phyloP scores from a whole-genome alignment of 768 basidiomycete species.

The Kwoniella shandongensis region DNA sequence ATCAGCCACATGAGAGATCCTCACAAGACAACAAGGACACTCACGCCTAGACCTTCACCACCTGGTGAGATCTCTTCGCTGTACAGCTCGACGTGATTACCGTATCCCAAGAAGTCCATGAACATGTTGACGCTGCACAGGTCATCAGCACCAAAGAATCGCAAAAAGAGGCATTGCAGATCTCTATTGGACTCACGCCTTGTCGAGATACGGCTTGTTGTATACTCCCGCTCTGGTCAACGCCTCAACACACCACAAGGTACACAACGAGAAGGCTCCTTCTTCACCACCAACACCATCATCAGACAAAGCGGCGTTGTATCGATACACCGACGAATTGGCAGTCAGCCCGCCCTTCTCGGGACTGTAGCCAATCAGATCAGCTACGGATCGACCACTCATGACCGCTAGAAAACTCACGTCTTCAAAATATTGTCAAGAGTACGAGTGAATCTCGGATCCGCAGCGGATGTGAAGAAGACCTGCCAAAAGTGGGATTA shows the following conservation, averaged over 20 bases:
- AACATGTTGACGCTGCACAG: slow-evolving; percentile 64
- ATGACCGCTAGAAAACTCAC: slow-evolving; percentile 6
- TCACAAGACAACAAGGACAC: background rate
- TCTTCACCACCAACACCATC: slow-evolving; percentile 97
- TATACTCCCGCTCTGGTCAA: slow-evolving; percentile 82
- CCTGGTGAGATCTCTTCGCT: slow-evolving; percentile 63
- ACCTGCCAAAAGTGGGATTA: slow-evolving; percentile 15
- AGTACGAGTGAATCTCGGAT: slow-evolving; percentile 84
- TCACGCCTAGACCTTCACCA: slow-evolving; percentile 67
- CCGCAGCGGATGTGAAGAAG: slow-evolving; percentile 56
- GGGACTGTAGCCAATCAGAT: slow-evolving; percentile 57
- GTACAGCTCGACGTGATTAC: slow-evolving; percentile 83
- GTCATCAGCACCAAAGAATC: slow-evolving; percentile 5
- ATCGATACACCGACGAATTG: slow-evolving; percentile 72
- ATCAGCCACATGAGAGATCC: too few relatives aligned
- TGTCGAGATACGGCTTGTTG: slow-evolving; percentile 65
- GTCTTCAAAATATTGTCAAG: slow-evolving; percentile 78
- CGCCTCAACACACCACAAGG: slow-evolving; percentile 74
- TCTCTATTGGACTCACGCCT: slow-evolving; percentile 58
- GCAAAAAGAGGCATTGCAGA: too few relatives aligned
- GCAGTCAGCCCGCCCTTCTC: slow-evolving; percentile 89
- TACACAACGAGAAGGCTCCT: slow-evolving; percentile 78
- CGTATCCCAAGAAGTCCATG: slow-evolving; percentile 65
- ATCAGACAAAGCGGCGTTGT: slow-evolving; percentile 78
- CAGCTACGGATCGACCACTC: background rate